Conservation (phyloP, 2,329 filamentous ascomycete species). For the Cladophialophora bantiana region DNA sequence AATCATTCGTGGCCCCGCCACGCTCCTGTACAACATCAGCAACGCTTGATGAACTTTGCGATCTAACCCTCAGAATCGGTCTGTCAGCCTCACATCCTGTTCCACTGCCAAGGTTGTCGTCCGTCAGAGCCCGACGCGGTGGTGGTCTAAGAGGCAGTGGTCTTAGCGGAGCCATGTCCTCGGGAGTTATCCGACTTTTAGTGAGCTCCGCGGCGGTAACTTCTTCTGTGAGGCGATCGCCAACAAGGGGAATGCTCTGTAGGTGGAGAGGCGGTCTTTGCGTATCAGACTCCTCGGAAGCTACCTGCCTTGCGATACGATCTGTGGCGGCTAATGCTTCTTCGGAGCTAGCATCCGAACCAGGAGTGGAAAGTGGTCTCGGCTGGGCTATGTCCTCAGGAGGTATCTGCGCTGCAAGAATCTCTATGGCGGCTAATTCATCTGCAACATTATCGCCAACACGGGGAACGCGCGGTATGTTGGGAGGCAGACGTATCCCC, state of each 20-base stretch:
- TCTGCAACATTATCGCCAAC: slow-evolving; percentile 6
- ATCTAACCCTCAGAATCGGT: slow-evolving; percentile 28
- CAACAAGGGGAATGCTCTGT: background rate
- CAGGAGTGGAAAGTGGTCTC: background rate
- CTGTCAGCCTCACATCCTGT: slow-evolving; percentile 20
- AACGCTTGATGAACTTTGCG: slow-evolving; percentile 28
- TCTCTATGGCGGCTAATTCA: background rate
- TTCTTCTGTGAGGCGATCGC: background rate
- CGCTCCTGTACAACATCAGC: slow-evolving; percentile 4
- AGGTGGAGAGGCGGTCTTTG: background rate
- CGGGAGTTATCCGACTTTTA: background rate
- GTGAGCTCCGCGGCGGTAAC: background rate
- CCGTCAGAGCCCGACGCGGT: slow-evolving; percentile 40
- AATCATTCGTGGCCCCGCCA: slow-evolving; percentile 15
- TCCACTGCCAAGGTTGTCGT: slow-evolving; percentile 46
- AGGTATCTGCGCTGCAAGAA: background rate
- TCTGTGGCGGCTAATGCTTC: background rate
- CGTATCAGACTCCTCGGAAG: background rate
- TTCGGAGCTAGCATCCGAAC: background rate
- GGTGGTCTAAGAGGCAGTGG: slow-evolving; percentile 5
- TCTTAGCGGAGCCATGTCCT: background rate
- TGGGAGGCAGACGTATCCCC: background rate
- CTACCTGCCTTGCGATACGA: background rate
- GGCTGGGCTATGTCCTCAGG: background rate
- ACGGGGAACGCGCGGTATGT: slow-evolving; percentile 14